Base-by-base conservation (phyloP, 1,139 yeast species). In the Geotrichum fermentans region DNA sequence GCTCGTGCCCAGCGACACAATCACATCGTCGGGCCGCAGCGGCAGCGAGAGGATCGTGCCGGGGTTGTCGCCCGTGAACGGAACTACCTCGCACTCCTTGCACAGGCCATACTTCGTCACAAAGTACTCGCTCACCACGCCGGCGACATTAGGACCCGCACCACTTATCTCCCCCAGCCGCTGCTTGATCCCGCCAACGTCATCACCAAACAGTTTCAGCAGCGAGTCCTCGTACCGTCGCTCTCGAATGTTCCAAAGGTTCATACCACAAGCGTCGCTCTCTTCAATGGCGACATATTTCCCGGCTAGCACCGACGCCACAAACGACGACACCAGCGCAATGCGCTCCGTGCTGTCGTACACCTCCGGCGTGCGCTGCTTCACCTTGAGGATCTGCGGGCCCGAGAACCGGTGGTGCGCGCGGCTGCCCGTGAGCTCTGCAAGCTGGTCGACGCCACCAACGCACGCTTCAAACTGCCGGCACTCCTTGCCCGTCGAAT, bases 331-430 rank as follows among this genome's bases (percentile, higher is more conserved):
- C 1, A 88, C 90, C 47, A 89, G 69, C 0, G 90, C 78, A 43
- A 89, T 84, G 49, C 84, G 69, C 22, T 65, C 62, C 0, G 96
- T 85, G 1, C 73, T 61, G 2, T 65, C 62, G 65, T 84, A 88
- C 16, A 70, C 66, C n/a, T 73, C 72, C 0, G 80, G 79, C 47
- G 74, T 70, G 36, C 77, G 67, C 29, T 75, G 77, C 1, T 83
- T 80, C 47, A 89, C 69, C 60, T 85, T 86, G 57, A 92, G 72
- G 47, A 89, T 87, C 68, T 89, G 97, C 20, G 92, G 80, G 0
- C 96, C 97, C 0, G 96, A 88, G 62, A 89, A 89, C 54, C 97
- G 73, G 61, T 83, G 86, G 65, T 89, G 96, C 2, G 96, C 95
- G 58, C 83, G 77, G 10, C 95, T 85, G 3, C 97, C 97, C 0